phyloP scores from a whole-genome alignment of 108 stramenopile genomes.

The Conticribra guillardii region DNA sequence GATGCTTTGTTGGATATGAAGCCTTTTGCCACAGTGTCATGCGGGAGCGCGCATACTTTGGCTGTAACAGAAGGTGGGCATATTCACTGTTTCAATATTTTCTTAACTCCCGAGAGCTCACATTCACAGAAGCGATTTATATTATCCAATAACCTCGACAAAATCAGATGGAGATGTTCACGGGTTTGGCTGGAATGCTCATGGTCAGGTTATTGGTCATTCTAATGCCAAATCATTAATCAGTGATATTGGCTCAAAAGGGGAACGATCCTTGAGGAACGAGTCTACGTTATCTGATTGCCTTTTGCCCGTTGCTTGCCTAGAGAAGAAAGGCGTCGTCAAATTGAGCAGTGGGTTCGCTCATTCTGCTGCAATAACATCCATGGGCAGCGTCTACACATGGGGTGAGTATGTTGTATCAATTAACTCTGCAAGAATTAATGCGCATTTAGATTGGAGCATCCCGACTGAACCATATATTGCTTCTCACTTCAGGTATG shows the following conservation, averaged over 20 bases:
- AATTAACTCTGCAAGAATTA: too few relatives aligned
- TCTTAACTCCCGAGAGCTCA: background rate
- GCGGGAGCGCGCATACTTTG: constrained; percentile 34
- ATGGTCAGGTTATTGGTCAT: constrained; percentile 14
- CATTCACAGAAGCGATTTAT: too few relatives aligned
- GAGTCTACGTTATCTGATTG: constrained; percentile 13
- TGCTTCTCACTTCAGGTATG: constrained; percentile 20
- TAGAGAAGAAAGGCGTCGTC: constrained; percentile 19
- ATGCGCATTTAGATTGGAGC: too few relatives aligned
- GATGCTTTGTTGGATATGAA: constrained; percentile 2
- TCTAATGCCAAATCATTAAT: background rate
- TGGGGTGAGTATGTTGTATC: constrained; percentile 25
- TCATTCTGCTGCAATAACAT: constrained; percentile 29
- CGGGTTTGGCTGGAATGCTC: constrained; percentile 40
- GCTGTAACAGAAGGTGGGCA: constrained; percentile 8
- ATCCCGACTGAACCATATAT: too few relatives aligned
- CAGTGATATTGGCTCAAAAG: background rate
- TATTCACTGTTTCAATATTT: background rate
- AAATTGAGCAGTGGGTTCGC: constrained; percentile 32
- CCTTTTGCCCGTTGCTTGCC: constrained; percentile 18
- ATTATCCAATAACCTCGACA: too few relatives aligned
- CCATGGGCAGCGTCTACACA: constrained; percentile 6
- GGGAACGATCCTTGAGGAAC: too few relatives aligned
- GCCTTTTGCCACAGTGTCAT: constrained; percentile 12
- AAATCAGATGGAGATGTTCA: constrained; percentile 21